A percentile compares a stretch with the other conserved stretches of the same genome.
Evolutionary conservation across 345 rosid species (phyloP).

Genomic region (Dimocarpus longan): DNA sequence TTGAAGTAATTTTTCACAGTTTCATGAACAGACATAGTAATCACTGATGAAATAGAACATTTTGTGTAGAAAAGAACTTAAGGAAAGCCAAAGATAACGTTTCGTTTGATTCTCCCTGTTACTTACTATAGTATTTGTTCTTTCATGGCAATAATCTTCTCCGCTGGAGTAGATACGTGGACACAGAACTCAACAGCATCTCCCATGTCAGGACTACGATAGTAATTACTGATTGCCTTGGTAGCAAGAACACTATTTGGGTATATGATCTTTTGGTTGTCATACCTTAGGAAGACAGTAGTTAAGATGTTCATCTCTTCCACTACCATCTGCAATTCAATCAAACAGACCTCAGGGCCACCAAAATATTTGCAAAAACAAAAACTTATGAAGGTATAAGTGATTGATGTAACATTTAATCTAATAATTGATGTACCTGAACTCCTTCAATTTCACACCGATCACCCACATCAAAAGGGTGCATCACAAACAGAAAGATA

Average conservation of each 20-base stretch:
- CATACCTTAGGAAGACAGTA: slow-evolving; percentile 76
- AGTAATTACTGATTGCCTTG: slow-evolving; percentile 70
- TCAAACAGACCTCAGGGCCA: not conserved
- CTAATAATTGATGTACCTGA: slow-evolving; percentile 48
- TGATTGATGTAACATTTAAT: not conserved
- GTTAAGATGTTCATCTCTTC: slow-evolving; percentile 97
- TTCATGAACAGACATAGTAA: not conserved
- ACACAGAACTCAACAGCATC: slow-evolving; percentile 75
- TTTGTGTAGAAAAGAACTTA: not conserved
- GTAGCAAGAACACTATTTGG: slow-evolving; percentile 74
- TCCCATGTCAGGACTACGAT: slow-evolving; percentile 96
- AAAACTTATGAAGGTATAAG: not conserved
- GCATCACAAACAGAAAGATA: slow-evolving; percentile 80
- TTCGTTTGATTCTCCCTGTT: not conserved
- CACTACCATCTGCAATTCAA: slow-evolving; percentile 64
- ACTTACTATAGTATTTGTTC: slow-evolving; percentile 44
- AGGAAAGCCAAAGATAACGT: not conserved
- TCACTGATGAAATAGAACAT: not conserved
- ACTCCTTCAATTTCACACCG: slow-evolving; percentile 80
- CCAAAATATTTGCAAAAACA: not conserved
- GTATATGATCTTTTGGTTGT: slow-evolving; percentile 70
- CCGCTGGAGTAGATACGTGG: slow-evolving; percentile 74
- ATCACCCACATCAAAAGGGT: slow-evolving; percentile 95
- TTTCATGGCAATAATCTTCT: slow-evolving; percentile 61
- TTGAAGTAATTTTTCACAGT: not conserved